Evolutionary conservation across 345 rosid species (phyloP).

Genomic region (Hibiscus trionum): DNA sequence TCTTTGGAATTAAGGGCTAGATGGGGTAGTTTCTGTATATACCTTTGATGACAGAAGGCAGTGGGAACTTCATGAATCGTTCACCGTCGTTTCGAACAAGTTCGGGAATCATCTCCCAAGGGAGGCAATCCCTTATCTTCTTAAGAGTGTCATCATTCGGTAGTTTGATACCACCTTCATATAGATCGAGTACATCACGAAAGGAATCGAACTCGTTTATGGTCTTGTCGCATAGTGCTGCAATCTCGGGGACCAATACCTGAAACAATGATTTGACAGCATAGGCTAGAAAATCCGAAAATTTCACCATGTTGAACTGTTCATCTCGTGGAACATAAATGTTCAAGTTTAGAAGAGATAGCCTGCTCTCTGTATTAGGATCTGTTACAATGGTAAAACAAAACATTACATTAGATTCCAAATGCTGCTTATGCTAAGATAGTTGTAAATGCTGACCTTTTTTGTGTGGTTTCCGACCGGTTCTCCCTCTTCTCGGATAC

Average conservation of each 20-base stretch:
- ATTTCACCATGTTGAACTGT: conserved; percentile 64
- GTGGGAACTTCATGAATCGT: conserved; percentile 56
- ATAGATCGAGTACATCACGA: conserved; percentile 56
- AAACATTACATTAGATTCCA: conserved; percentile 12
- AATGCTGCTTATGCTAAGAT: background rate
- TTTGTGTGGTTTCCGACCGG: conserved; percentile 64
- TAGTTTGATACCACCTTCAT: conserved; percentile 55
- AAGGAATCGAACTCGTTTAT: conserved; percentile 77
- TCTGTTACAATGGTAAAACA: conserved; percentile 29
- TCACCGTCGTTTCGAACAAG: conserved; percentile 80
- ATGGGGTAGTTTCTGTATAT: background rate
- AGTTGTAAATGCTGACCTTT: conserved; percentile 33
- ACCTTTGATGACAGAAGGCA: conserved; percentile 89
- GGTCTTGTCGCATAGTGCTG: conserved; percentile 64
- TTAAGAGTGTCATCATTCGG: conserved; percentile 23
- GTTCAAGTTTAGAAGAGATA: conserved; percentile 58
- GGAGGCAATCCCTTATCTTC: conserved; percentile 55
- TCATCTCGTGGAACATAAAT: conserved; percentile 94
- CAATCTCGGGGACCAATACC: conserved; percentile 56
- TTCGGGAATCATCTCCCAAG: conserved; percentile 87
- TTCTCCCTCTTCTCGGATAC: conserved; percentile 84
- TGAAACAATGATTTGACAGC: conserved; percentile 63
- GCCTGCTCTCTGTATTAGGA: conserved; percentile 53
- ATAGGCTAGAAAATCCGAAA: conserved; percentile 82
- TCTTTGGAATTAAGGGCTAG: background rate